Evolutionary conservation across 2,329 filamentous ascomycete species (phyloP), one percentile per base, ranked within the genome.

Genomic region (Alternaria sp.): DNA sequence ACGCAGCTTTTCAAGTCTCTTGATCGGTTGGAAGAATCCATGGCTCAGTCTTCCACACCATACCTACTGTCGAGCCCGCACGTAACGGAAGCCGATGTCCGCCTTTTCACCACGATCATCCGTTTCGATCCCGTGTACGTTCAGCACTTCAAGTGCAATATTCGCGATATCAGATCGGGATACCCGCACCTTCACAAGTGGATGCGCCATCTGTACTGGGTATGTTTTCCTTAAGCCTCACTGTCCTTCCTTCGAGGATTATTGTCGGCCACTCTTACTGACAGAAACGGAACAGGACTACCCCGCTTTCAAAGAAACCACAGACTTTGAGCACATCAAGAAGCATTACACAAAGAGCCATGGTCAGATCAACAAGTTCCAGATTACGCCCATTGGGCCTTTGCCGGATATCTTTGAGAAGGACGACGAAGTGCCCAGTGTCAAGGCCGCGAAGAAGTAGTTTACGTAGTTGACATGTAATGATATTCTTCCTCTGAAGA

Each of bases 261-360:
- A 3, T 17, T 50, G 3, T 30, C 1, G 36, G 9, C 3, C n/a
- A 21, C 9, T 30, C 26, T 9, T 23, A 6, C 54, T 36, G 8
- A 44, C 23, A 46, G 21, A 19, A 28, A 19, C 6, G 21, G 15
- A 60, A 59, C 64, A 70, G 71, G 90, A 90, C 70, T 79, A 89
- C 23, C 84, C 89, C 0, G 93, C 93, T 3, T 97, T 97, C 82
- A 83, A 84, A 67, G 88, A 91, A 55, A 96, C 93, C 65, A 97
- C 94, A 21, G 88, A 97, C 80, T 97, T 97, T 79, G 88, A 96
- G 79, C 96, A 99, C 82, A 98, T 98, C 83, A 97, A 97, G 87
- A 91, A 86, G 47, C 88, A 90, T 73, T 90, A 90, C 76, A 90
- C 88, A 3, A 88, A 88, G 82, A 88, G 86, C 68, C 88, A 90